Evolutionary conservation across 495 filamentous ascomycete genomes (phyloP).

Genomic region (Xylaria intraflava): DNA sequence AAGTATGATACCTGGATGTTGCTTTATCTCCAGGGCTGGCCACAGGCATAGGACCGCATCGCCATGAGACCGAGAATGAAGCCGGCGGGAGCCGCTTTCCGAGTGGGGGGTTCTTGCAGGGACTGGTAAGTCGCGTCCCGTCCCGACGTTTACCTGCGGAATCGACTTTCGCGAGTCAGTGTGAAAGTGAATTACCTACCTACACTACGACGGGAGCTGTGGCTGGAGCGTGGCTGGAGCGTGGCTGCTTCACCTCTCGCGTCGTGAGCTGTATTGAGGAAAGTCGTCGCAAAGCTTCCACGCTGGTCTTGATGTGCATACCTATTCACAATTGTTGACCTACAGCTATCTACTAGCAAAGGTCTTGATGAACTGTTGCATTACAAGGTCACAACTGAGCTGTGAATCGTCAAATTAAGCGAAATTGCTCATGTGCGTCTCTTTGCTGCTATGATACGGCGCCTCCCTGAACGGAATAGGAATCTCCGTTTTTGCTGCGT

Average conservation of each 20-base stretch:
- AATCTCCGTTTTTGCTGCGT: background rate
- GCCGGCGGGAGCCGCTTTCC: conserved; percentile 7
- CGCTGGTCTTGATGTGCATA: no score
- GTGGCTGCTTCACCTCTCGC: background rate
- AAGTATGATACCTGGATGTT: no score
- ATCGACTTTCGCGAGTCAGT: no score
- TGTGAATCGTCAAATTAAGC: background rate
- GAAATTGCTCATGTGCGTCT: background rate
- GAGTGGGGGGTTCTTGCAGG: background rate
- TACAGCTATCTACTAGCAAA: no score
- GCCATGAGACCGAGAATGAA: no score
- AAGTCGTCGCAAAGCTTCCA: no score
- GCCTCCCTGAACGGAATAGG: background rate
- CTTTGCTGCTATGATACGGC: background rate
- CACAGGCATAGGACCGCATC: background rate
- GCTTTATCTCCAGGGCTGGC: background rate
- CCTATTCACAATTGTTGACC: no score
- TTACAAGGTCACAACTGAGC: no score
- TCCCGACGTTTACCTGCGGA: conserved; percentile 8
- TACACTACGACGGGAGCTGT: background rate
- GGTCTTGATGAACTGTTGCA: no score
- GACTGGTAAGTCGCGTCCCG: background rate
- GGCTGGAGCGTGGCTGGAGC: background rate
- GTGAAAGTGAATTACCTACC: no score
- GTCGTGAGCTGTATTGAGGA: no score